Base-by-base conservation (phyloP, 192 early-diverging fungal species). In the Oehlia diaphana region DNA sequence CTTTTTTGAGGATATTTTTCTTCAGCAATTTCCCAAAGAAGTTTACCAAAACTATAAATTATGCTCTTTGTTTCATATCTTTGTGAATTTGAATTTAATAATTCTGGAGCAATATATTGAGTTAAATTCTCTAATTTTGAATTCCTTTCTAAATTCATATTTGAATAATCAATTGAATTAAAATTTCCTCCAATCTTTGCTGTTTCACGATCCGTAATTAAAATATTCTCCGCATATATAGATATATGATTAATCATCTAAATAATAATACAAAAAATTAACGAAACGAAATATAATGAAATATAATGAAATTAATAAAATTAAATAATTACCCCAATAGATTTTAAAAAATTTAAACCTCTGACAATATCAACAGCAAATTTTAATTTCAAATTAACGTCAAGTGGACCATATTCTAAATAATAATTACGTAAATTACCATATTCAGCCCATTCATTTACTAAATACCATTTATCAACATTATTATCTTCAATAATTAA, bases 331-430 rank as follows among this genome's bases (percentile, higher is more conserved):
- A 47, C 44, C 44, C 9, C 67, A 35, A 83, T 80, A 58, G 80
- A 70, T 7, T 81, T 82, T 61, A 86, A 81, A 63, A 86, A 86
- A 75, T 72, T 81, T 49, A 86, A 72, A 14, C 82, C 85, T 35
- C 82, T 70, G 4, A 81, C 67, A 8, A 83, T 77, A 49, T 86
- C 85, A 10, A 79, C 66, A 2, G 85, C 85, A 23, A 86, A 70
- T 39, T 72, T 49, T 66, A 86, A 63, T 47, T 86, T 86, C 37
- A 78, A 67, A 14, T 42, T 50, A n/a, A 62, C 19, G 28, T 26
- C 33, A 26, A 62, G 44, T 47, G 44, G 4, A 3, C 53, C 31
- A 67, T 77, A 83, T 64, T 72, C 39, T 82, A 83, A 78, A 82
- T 42, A 42, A 42, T 42, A 86, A 67, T 77, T 12, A 28, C 39